phyloP scores from a whole-genome alignment of 2,329 filamentous ascomycete genomes.

The Amesomyces nigricolor region DNA sequence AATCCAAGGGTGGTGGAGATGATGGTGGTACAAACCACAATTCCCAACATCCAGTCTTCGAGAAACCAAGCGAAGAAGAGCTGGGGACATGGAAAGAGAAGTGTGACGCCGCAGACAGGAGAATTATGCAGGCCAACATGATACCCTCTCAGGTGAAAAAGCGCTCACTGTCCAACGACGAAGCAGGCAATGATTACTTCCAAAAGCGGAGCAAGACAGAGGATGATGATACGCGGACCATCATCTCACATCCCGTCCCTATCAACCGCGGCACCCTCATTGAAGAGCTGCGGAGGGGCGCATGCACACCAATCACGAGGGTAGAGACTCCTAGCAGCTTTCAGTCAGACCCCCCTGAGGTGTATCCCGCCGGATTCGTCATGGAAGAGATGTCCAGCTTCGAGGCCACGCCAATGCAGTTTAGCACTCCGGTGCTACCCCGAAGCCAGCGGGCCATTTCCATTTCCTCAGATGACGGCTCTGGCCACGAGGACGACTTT shows the following conservation, averaged over 20 bases:
- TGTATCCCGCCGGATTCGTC: not conserved
- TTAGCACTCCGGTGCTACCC: no score
- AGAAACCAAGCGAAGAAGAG: constrained; percentile 12
- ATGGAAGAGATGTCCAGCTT: not conserved
- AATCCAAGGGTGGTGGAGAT: not conserved
- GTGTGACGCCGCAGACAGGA: constrained; percentile 7
- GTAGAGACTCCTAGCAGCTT: constrained; percentile 1
- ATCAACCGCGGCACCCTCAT: constrained; percentile 12
- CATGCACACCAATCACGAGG: not conserved
- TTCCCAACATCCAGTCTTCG: not conserved
- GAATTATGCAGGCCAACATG: constrained; percentile 14
- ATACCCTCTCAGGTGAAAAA: not conserved
- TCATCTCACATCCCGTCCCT: not conserved
- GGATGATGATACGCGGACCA: not conserved
- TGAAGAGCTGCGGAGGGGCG: not conserved
- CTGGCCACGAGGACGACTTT: not conserved
- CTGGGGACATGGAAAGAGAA: constrained; percentile 9
- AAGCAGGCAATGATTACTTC: not conserved
- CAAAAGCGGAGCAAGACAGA: not conserved
- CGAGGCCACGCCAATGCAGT: not conserved
- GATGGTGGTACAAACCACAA: no score
- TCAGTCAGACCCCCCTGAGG: not conserved
- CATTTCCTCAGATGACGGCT: not conserved
- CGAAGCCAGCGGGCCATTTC: not conserved
- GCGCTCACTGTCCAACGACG: not conserved